Conservation (phyloP, 2,329 filamentous ascomycete species). For the Pseudogymnoascus sp. region DNA sequence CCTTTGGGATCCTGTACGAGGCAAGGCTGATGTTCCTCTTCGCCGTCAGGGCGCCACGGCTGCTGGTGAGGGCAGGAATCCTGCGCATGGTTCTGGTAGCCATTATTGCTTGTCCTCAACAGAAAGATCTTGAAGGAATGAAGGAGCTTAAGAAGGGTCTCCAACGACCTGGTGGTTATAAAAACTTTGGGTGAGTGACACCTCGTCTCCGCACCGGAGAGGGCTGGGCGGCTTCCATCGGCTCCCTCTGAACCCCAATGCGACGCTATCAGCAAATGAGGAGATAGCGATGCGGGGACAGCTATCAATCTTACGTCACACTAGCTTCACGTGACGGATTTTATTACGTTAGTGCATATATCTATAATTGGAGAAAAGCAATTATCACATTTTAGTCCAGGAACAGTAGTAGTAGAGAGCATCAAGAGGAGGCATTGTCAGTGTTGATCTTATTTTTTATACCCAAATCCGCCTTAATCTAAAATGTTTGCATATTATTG, state of each 20-base stretch:
- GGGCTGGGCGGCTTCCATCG: neutral
- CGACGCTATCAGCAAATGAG: conserved; percentile 7
- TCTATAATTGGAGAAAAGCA: conserved; percentile 1
- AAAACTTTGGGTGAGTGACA: neutral
- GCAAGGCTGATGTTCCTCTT: neutral
- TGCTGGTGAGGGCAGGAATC: neutral
- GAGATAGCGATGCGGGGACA: conserved; percentile 7
- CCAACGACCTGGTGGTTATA: neutral
- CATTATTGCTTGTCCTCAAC: neutral
- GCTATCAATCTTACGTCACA: conserved; percentile 8
- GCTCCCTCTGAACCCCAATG: neutral
- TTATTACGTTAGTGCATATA: neutral
- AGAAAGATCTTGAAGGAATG: neutral
- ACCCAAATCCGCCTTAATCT: neutral
- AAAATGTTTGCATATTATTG: neutral
- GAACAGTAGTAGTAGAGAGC: neutral
- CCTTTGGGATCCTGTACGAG: conserved; percentile 77
- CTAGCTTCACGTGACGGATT: neutral
- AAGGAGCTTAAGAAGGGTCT: neutral
- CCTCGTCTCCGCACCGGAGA: neutral
- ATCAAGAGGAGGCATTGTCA: neutral
- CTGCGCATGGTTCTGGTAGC: neutral
- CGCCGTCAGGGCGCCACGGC: neutral
- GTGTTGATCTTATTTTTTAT: conserved; percentile 4
- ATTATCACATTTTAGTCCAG: neutral